Conservation (phyloP, 192 early-diverging fungal genomes). For the Rhizoclosmatium sp. region DNA sequence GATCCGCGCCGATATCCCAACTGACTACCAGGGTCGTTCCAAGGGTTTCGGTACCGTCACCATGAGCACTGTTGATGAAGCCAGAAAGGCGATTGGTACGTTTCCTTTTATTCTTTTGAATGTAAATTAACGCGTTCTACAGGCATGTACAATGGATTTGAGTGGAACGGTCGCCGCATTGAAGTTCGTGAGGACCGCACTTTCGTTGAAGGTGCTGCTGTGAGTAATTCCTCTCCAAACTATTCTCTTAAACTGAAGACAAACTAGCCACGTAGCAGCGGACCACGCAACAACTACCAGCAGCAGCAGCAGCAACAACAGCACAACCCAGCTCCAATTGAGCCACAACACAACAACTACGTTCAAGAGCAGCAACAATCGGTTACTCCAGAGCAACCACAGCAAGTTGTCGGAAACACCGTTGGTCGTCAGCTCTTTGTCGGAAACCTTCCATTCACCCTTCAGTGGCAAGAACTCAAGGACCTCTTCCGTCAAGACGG, state of each 20-base stretch:
- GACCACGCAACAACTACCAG: constrained; percentile 25
- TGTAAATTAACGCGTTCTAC: constrained; percentile 44
- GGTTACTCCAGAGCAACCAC: not conserved
- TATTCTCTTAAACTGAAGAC: not conserved
- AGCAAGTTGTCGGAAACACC: not conserved
- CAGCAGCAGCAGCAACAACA: constrained; percentile 11
- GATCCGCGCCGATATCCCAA: constrained; percentile 69
- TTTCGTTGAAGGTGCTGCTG: constrained; percentile 54
- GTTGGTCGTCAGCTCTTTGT: constrained; percentile 68
- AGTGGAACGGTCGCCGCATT: constrained; percentile 74
- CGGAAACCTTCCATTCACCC: constrained; percentile 80
- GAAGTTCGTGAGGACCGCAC: constrained; percentile 78
- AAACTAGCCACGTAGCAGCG: constrained; percentile 1
- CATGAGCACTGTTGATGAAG: constrained; percentile 72
- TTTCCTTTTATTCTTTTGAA: constrained; percentile 34
- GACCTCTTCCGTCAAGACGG: constrained; percentile 73
- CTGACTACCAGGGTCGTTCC: constrained; percentile 62
- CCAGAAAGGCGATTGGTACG: constrained; percentile 70
- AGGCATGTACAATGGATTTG: constrained; percentile 66
- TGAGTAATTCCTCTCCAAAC: constrained; percentile 5
- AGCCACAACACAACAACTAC: not conserved
- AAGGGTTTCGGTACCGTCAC: constrained; percentile 78
- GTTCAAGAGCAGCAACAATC: not conserved
- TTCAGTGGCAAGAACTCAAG: constrained; percentile 86
- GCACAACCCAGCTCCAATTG: not conserved